Percentiles rank a stretch among this genome's conserved stretches.
Conservation (phyloP, 2,329 filamentous ascomycete species). For the Aspergillus sp. region DNA sequence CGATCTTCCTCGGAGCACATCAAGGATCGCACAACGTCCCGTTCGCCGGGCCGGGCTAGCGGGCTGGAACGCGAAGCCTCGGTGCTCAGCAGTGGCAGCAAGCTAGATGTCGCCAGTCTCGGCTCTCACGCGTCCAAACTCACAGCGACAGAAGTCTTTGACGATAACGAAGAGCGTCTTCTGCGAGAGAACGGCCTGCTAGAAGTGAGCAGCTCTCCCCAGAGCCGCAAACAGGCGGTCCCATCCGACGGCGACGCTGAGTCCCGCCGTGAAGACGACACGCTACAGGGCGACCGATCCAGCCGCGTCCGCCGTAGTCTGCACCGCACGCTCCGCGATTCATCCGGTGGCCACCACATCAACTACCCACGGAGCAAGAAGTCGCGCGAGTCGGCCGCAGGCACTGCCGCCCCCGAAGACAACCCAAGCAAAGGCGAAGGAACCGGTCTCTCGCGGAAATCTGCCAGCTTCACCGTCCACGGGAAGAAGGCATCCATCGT, state of each 20-base stretch:
- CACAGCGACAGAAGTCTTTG: slow-evolving; percentile 44
- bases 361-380: slow-evolving; percentile 69
- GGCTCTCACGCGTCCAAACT: slow-evolving; percentile 33
- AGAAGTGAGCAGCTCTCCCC: slow-evolving; percentile 44
- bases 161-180: slow-evolving; percentile 66
- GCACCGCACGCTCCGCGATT: slow-evolving; percentile 84
- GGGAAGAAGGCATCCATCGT: slow-evolving; percentile 98
- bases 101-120: slow-evolving; percentile 33
- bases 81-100: slow-evolving; percentile 36
- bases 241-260: slow-evolving; percentile 44
- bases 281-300: slow-evolving; percentile 51
- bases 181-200: slow-evolving; percentile 67
- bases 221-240: slow-evolving; percentile 40
- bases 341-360: slow-evolving; percentile 58
- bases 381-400: slow-evolving; percentile 69
- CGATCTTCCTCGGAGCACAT: slow-evolving; percentile 24
- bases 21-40: slow-evolving; percentile 27
- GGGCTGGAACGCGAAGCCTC: slow-evolving; percentile 37
- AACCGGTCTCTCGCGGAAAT: slow-evolving; percentile 71
- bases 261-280: slow-evolving; percentile 37
- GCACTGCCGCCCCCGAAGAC: slow-evolving; percentile 52
- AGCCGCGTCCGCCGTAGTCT: slow-evolving; percentile 76
- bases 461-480: slow-evolving; percentile 91
- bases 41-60: slow-evolving; percentile 22
- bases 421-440: slow-evolving; percentile 42